Evolutionary conservation across 73 alveolate species (phyloP), one percentile per base, ranked within the genome.

Genomic region (Paramecium sonneborni): DNA sequence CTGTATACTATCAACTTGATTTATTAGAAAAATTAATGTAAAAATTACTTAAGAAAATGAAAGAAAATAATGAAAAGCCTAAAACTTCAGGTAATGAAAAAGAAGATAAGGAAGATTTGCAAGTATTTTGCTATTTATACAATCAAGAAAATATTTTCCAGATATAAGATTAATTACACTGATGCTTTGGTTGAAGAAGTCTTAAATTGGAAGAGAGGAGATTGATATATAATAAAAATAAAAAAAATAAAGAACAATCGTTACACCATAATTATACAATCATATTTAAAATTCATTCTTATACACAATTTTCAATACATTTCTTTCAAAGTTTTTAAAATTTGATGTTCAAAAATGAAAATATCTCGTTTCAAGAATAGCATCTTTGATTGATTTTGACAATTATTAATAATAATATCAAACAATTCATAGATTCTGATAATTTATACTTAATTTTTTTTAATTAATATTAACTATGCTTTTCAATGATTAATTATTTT

Each of bases 101-200:
- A 62, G 84, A 32, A 30, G 84, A 72, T 38, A 72, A 72, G 39
- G 57, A 72, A 72, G 86, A 72, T 34, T 38, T 72, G 55, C 55
- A 72, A 72, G 57, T 72, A 72, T 28, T 58, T 58, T 28, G 1
- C 8, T 38, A 72, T 28, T 3, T 14, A 37, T 15, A 15, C 18
- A 72, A 34, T n/a, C 7, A 12, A 72, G 86, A 72, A 38, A 20
- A 72, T 72, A 35, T 72, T 72, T 12, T 35, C 38, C 57, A 72
- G 86, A 72, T 72, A 72, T 72, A 72, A 72, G 86, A 41, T 72
- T 11, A 35, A 32, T 32, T 21, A 32, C 6, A 72, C 38, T 34
- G 86, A 72, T 72, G 86, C 86, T 32, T 72, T 72, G 37, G 20
- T 72, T 30, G 86, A 72, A 6, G 86, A 72, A 37, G 32, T 72